Evolutionary conservation across 129 eudicot species (phyloP), one percentile per base, ranked within the genome.

Genomic region (Gnaphalium uliginosum): DNA sequence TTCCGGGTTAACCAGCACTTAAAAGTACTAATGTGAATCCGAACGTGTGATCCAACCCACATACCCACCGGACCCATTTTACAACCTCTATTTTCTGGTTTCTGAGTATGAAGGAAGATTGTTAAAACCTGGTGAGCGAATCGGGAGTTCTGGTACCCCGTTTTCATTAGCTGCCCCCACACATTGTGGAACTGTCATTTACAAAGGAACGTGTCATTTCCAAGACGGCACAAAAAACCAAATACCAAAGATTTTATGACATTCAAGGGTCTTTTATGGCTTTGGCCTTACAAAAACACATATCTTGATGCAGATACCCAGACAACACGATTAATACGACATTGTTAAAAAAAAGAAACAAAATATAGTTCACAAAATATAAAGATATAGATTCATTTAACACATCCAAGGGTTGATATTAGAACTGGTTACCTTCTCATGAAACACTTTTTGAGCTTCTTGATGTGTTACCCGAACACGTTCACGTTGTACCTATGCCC

Each of bases 131-230:
- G 98, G 85, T 94, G 98, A 14, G 98, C 97, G 24, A 90, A 94
- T 23, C 98, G 97, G 17, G 98, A 94, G 73, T 90, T 93, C 79
- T 94, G 98, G 69, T 90, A 88, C 65, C 98, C 98, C 7, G 98
- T 94, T 87, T 89, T 94, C 98, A 94, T 90, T 10, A 94, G 84
- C 78, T 88, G 98, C 66, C 98, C 98, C 98, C 98, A 93, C 9
- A 94, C 93, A 79, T 82, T 84, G 78, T 93, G 98, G 81, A 90
- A 94, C 98, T 94, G 69, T 41, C 71, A 54, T 70, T 74, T 24
- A 29, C n/a, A 27, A 74, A 72, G 5, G 32, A 78, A 35, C 0
- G 25, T 18, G 64, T 78, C 53, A 69, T 50, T 19, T 53, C 29
- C 23, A 59, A 66, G 50, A 69, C 26, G 24, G 17, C 43, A 68